Evolutionary conservation across 768 basidiomycete genomes (phyloP), one percentile per base, ranked within the genome.

Genomic region (Exsudoporus frostii): DNA sequence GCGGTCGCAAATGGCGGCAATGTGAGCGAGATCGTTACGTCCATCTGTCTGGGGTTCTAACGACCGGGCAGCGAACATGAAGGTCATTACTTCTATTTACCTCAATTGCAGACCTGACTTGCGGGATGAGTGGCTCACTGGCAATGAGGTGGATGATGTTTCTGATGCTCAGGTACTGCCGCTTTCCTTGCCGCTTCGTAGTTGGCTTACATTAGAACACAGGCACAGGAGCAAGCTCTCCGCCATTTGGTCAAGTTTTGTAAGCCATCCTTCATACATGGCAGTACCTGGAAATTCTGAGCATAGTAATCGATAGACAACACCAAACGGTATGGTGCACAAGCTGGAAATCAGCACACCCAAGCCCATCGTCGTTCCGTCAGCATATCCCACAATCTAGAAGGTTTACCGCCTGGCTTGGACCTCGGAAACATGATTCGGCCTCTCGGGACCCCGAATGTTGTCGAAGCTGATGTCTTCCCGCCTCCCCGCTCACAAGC

Each of bases 51-150:
- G 25, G n/a, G 3, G 30, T 46, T 45, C 57, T 68, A 39, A 68
- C 33, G 30, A 46, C 45, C 65, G 29, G 37, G 15, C 14, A 98
- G 96, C 92, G 20, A 99, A 98, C 70, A 99, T 99, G 97, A 98
- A 99, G 73, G 91, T 98, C 51, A 98, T 99, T 61, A 99, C 97
- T 9, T 86, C 95, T 17, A 98, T 99, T 59, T 99, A 99, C 70
- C 77, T 98, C 53, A 97, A 98, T 65, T 98, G 95, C 67, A 82
- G 97, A 48, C 97, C 97, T 8, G 96, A 98, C 66, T 79, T 99
- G 38, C 82, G 96, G 19, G 97, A 99, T 69, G 97, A 98, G 65
- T 99, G 97, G 97, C 78, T 99, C 38, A 89, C 93, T 13, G 92
- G 92, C 1, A 85, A 85, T 14, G 96, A 98, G 68, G 85, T 91